Conservation (phyloP, 192 early-diverging fungal genomes). For the Oehlia diaphana region DNA sequence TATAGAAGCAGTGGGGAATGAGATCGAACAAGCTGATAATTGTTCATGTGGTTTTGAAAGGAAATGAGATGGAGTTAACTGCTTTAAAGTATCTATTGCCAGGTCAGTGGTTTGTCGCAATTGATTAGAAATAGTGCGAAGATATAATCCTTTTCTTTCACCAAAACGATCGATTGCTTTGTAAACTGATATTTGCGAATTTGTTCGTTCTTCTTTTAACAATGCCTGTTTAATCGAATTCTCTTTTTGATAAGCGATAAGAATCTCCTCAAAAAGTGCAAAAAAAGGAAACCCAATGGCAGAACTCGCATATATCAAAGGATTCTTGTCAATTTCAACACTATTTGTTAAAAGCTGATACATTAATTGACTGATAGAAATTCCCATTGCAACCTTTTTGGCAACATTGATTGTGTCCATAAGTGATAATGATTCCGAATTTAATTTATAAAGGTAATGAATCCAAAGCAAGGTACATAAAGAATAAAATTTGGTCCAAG, state of each 20-base stretch:
- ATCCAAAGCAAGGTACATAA: not conserved
- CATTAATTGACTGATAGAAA: not conserved
- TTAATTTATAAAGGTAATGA: not conserved
- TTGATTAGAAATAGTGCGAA: conserved; percentile 2
- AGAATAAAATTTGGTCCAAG: not conserved
- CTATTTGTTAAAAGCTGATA: not conserved
- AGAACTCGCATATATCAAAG: conserved; percentile 1
- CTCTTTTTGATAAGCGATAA: conserved; percentile 18
- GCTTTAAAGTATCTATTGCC: conserved; percentile 48
- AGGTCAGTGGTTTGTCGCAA: conserved; percentile 37
- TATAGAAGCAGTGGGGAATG: conserved; percentile 54
- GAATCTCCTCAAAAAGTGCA: conserved; percentile 1
- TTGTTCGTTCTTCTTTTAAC: conserved; percentile 12
- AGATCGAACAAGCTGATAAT: conserved; percentile 54
- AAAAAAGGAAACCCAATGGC: not conserved
- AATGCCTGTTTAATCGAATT: conserved; percentile 14
- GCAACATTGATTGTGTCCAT: not conserved
- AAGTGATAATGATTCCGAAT: not conserved
- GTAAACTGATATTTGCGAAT: conserved; percentile 16
- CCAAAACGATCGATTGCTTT: conserved; percentile 19
- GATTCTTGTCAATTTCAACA: not conserved
- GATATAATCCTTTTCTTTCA: conserved; percentile 15
- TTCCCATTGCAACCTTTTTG: conserved; percentile 1
- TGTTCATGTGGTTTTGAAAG: conserved; percentile 50
- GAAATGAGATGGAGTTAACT: conserved; percentile 49